Conservation (phyloP, 208 protist species). For the Histomonas meleagridis region DNA sequence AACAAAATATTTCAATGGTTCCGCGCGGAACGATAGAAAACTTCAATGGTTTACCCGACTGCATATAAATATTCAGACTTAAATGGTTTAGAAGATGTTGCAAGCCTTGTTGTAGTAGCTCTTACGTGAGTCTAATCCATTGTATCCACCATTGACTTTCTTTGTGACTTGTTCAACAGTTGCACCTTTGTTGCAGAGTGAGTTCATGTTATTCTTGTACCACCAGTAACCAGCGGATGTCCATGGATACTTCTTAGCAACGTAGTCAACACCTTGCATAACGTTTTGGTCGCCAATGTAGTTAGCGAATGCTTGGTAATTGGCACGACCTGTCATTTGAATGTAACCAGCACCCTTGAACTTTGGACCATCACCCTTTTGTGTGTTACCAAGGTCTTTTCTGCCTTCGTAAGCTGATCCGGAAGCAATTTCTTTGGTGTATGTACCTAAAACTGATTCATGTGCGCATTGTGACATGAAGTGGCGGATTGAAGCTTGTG, state of each 20-base stretch:
- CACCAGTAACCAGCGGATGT: not conserved
- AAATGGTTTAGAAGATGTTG: no score
- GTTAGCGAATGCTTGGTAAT: not conserved
- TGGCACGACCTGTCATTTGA: not conserved
- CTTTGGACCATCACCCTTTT: not conserved
- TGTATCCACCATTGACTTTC: conserved; percentile 31
- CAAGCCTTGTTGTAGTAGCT: not conserved
- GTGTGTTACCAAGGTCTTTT: not conserved
- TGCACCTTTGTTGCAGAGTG: not conserved
- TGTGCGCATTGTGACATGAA: not conserved
- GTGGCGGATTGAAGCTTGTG: not conserved
- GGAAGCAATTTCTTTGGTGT: not conserved
- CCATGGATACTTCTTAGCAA: conserved; percentile 20
- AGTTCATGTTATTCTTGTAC: not conserved
- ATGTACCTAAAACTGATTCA: not conserved
- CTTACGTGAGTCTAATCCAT: not conserved
- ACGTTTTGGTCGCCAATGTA: not conserved
- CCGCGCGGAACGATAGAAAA: no score
- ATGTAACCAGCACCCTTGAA: conserved; percentile 6
- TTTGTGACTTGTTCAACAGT: conserved; percentile 1
- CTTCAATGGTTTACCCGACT: no score
- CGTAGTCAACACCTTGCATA: conserved; percentile 1
- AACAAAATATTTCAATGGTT: no score
- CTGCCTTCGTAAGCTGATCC: not conserved
- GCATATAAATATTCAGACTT: no score